Evolutionary conservation across 2,329 filamentous ascomycete genomes (phyloP).

Genomic region (Reticulascus tulasneorum): DNA sequence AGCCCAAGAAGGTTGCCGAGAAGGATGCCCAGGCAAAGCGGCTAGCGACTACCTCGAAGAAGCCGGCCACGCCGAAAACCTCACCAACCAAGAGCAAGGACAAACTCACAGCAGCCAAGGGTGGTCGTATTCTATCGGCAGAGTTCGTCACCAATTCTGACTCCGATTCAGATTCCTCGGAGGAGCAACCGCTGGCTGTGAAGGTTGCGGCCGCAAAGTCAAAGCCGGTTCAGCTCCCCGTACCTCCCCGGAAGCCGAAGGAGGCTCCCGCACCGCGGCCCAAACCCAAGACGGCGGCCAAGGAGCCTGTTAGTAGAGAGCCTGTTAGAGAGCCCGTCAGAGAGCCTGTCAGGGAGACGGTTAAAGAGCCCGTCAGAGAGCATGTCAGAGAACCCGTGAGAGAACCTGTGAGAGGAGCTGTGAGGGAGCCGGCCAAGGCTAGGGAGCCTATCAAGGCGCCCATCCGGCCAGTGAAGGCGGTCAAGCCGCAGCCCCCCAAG

Average conservation of each 20-base stretch:
- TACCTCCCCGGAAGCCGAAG: conserved; percentile 22
- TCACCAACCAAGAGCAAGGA: conserved; percentile 40
- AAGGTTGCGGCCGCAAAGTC: conserved; percentile 26
- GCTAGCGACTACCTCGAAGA: conserved; percentile 35
- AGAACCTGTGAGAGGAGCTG: conserved; percentile 10
- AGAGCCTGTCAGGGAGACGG: conserved; percentile 11
- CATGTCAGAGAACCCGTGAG: conserved; percentile 18
- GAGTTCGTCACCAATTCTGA: conserved; percentile 55
- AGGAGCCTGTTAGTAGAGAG: conserved; percentile 30
- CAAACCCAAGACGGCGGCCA: conserved; percentile 24
- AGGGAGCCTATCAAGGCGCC: no score
- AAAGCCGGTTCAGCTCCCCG: conserved; percentile 18
- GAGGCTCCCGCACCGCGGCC: conserved; percentile 18
- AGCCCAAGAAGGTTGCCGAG: conserved; percentile 53
- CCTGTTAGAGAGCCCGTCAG: conserved; percentile 19
- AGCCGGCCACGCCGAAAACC: conserved; percentile 24
- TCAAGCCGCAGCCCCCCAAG: conserved; percentile 37
- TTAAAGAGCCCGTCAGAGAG: conserved; percentile 25
- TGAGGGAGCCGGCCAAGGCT: conserved; percentile 24
- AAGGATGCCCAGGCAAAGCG: conserved; percentile 55
- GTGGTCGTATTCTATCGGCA: conserved; percentile 47
- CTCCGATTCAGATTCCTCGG: conserved; percentile 53
- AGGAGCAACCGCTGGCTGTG: conserved; percentile 40
- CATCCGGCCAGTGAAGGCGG: conserved; percentile 16
- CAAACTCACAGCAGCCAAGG: conserved; percentile 30